Conservation (phyloP, 139 green algal species). For the Diplosphaera chodatii region DNA sequence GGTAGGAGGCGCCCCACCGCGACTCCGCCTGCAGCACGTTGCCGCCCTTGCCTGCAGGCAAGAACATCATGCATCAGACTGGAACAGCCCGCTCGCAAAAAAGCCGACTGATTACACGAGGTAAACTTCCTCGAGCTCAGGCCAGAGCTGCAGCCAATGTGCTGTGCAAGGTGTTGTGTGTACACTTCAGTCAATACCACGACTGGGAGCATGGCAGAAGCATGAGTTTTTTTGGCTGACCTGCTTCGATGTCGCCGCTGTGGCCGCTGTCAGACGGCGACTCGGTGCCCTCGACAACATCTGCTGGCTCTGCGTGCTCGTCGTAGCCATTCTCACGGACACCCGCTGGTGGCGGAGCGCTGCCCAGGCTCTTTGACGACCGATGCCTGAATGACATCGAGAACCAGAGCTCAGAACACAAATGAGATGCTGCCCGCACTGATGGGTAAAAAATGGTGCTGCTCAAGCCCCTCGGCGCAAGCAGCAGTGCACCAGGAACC, state of each 20-base stretch:
- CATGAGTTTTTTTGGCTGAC: background rate
- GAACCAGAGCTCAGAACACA: too few species aligned
- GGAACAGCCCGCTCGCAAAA: too few species aligned
- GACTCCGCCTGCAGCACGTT: background rate
- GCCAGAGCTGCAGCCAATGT: too few species aligned
- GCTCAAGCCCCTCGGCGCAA: too few species aligned
- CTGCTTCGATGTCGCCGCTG: background rate
- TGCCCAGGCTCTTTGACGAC: background rate
- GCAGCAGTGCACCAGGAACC: too few species aligned
- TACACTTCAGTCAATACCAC: too few species aligned
- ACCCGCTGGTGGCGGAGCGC: background rate
- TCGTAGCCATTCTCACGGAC: background rate
- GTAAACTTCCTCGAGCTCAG: background rate
- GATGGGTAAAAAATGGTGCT: too few species aligned
- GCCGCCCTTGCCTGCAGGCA: background rate
- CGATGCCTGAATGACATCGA: background rate
- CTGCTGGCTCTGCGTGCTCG: background rate
- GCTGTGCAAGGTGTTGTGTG: too few species aligned
- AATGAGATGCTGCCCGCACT: too few species aligned
- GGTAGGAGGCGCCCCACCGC: conserved; percentile 19
- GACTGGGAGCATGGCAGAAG: too few species aligned
- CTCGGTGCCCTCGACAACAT: too few species aligned
- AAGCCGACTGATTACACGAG: background rate
- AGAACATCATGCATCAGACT: too few species aligned
- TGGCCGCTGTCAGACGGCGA: background rate